Evolutionary conservation across 2,329 filamentous ascomycete genomes (phyloP), one percentile per base, ranked within the genome.

Genomic region (Cladosporium sp.): DNA sequence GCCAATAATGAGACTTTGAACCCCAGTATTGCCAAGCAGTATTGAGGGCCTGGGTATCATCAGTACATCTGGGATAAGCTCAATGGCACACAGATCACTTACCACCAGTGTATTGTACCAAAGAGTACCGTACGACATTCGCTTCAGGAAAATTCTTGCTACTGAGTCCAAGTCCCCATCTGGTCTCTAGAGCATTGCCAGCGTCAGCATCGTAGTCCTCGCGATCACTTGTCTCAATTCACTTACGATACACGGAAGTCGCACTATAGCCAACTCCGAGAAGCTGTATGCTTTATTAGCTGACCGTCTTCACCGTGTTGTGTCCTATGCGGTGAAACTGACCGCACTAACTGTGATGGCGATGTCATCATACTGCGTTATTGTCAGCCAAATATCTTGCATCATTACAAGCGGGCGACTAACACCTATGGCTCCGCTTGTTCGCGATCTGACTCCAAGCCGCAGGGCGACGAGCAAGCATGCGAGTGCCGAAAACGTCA

Each of bases 1-100:
- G 55, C 50, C 14, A 58, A 35, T 3, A 58, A 40, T 2, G 56
- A 53, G 14, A 56, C 43, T 42, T 58, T 58, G 54, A 58, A 58
- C 11, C 56, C 54, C 9, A 58, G 50, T 28, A 56, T 51, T 7
- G 54, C 56, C 7, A 58, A 50, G 33, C 54, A 56, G 31, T 58
- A 54, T 33, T 51, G 53, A 10, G 56, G 56, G 9, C 56, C 43
- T 46, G 10, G 4, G n/a, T 4, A 11, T 11, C 22, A 18, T 46
- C 9, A 46, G 43, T 18, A 2, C 28, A 6, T 22, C 14, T 13
- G 16, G 16, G 3, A 18, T 18, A 2, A 2, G 16, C 16, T 18
- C 16, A 18, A 18, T 18, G 16, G 16, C 16, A 18, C 16, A 18
- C 2, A n/a, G 18, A 10, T 28, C 13, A 28, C 43, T 34, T 13